A percentile compares a stretch with the other conserved stretches of the same genome.
Evolutionary conservation across 352 stramenopile species (phyloP).

Genomic region (Phytophthora sansomeana): DNA sequence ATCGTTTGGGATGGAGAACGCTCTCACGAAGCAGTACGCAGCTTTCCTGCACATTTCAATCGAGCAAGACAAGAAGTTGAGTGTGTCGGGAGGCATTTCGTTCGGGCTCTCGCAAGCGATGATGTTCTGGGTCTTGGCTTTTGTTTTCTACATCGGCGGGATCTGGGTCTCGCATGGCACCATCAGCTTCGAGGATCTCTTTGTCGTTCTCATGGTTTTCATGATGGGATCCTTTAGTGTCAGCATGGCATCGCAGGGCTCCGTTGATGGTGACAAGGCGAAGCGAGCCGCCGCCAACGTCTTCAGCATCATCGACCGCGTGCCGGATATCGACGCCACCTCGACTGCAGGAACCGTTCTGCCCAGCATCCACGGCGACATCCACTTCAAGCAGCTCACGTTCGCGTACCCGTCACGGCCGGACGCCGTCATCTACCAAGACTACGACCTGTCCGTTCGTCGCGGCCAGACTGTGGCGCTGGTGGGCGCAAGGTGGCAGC

Average conservation of each 20-base stretch:
- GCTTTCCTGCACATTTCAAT: slow-evolving; percentile 42
- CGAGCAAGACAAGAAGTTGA: slow-evolving; percentile 36
- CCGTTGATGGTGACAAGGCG: slow-evolving; percentile 59
- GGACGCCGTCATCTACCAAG: slow-evolving; percentile 75
- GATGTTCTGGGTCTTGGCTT: slow-evolving; percentile 54
- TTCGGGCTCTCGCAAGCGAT: slow-evolving; percentile 59
- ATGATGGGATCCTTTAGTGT: slow-evolving; percentile 58
- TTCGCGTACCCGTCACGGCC: slow-evolving; percentile 93
- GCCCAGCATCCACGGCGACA: slow-evolving; percentile 50
- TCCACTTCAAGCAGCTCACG: slow-evolving; percentile 84
- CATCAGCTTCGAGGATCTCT: slow-evolving; percentile 58
- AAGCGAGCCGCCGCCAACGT: slow-evolving; percentile 65
- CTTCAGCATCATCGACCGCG: slow-evolving; percentile 86
- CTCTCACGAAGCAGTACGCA: slow-evolving; percentile 33
- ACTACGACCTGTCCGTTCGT: slow-evolving; percentile 71
- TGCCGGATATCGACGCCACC: slow-evolving; percentile 47
- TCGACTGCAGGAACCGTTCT: slow-evolving; percentile 27
- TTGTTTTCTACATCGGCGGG: slow-evolving; percentile 70
- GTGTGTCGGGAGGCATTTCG: slow-evolving; percentile 45
- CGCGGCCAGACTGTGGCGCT: slow-evolving; percentile 86
- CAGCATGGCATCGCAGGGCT: slow-evolving; percentile 58
- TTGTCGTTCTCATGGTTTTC: slow-evolving; percentile 60
- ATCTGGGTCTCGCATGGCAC: slow-evolving; percentile 48
- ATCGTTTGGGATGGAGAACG: slow-evolving; percentile 54
- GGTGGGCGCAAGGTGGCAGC: slow-evolving; percentile 83